Percentiles rank a stretch among this genome's conserved stretches.
Evolutionary conservation across 257 asterid genomes (phyloP).

Genomic region (Salvia hispanica): DNA sequence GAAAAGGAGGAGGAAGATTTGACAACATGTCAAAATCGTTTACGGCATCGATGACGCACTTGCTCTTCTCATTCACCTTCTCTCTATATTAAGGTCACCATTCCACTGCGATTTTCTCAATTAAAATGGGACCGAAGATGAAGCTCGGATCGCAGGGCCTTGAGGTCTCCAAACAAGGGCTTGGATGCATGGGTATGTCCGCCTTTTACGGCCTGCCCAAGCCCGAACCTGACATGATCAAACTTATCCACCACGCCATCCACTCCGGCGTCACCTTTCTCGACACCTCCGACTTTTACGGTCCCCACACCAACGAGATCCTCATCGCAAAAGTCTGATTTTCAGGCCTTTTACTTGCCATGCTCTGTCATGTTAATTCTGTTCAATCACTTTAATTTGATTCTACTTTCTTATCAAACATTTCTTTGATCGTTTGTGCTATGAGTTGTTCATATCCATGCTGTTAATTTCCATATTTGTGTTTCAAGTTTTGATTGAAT

Average conservation of each 20-base stretch:
- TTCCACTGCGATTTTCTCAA: too few relatives aligned
- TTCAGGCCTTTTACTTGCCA: too few relatives aligned
- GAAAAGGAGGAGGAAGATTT: too few relatives aligned
- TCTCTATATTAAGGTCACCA: not conserved
- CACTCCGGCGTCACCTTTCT: constrained; percentile 42
- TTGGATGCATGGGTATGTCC: constrained; percentile 48
- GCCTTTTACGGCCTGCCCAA: constrained; percentile 33
- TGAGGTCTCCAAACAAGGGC: constrained; percentile 42
- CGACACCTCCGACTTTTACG: constrained; percentile 41
- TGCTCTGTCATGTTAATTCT: too few relatives aligned
- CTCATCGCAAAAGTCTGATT: constrained; percentile 33
- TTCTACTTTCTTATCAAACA: too few relatives aligned
- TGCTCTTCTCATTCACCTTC: not conserved
- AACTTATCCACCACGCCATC: constrained; percentile 38
- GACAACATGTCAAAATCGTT: not conserved
- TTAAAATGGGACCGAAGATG: constrained; percentile 25
- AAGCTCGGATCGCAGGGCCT: constrained; percentile 45
- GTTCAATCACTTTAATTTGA: too few relatives aligned
- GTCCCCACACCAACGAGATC: constrained; percentile 41
- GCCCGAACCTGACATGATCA: constrained; percentile 39
- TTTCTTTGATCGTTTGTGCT: too few relatives aligned
- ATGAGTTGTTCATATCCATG: too few relatives aligned
- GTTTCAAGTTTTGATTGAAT: too few relatives aligned
- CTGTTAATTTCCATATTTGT: too few relatives aligned
- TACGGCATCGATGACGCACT: not conserved